phyloP scores from a whole-genome alignment of 2,329 filamentous ascomycete species.

The Fusarium devonianum region DNA sequence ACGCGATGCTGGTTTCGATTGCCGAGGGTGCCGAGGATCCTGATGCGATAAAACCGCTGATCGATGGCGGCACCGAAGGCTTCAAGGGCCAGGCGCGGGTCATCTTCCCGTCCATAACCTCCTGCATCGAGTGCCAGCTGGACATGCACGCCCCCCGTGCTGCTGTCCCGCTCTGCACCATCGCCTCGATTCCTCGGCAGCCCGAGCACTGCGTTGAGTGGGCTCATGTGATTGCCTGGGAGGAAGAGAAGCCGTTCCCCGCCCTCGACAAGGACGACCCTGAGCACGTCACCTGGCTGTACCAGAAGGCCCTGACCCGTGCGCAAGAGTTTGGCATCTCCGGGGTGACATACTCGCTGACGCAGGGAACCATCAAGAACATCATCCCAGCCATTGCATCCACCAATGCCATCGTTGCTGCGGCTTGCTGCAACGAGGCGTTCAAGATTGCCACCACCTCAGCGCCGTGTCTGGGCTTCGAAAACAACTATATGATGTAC shows the following conservation, averaged over 20 bases:
- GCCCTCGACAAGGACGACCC: constrained; percentile 94
- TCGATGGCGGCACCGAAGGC: constrained; percentile 96
- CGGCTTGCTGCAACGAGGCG: constrained; percentile 94
- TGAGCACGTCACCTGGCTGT: constrained; percentile 97
- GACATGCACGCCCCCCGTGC: constrained; percentile 98
- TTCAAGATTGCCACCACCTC: constrained; percentile 89
- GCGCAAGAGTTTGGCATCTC: constrained; percentile 88
- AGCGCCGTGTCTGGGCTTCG: constrained; percentile 79
- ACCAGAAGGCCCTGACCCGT: constrained; percentile 80
- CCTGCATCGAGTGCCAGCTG: constrained; percentile 96
- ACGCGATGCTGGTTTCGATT: constrained; percentile 89
- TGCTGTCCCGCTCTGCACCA: constrained; percentile 95
- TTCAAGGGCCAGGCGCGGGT: constrained; percentile 98
- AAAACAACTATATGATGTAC: constrained; percentile 99
- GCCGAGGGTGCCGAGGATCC: constrained; percentile 78
- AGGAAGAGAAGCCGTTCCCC: constrained; percentile 82
- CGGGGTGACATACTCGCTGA: constrained; percentile 93
- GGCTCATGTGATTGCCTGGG: constrained; percentile 98
- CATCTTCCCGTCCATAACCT: constrained; percentile 89
- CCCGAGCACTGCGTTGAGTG: constrained; percentile 99
- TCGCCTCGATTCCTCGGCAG: constrained; percentile 94
- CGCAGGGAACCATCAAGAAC: constrained; percentile 98
- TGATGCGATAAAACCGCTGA: constrained; percentile 89
- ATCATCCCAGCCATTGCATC: constrained; percentile 98
- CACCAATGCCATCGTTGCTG: constrained; percentile 96